Base-by-base conservation (phyloP, 495 filamentous ascomycete species). In the Xylaria cubensis region DNA sequence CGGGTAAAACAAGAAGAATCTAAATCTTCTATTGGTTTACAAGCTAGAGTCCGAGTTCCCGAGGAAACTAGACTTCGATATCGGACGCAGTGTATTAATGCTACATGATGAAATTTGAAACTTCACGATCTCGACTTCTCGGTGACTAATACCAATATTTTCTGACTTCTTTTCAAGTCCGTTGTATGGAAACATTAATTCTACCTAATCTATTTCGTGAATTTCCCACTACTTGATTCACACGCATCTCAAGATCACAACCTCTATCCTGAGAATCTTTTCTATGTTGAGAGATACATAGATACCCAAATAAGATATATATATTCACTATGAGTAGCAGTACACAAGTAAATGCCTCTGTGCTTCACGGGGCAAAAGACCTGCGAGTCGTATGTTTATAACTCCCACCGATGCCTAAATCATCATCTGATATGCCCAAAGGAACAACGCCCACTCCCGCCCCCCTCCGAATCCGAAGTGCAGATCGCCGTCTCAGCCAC, bases 361-460 rank as follows among this genome's bases (percentile, higher is more conserved):
- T 94, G 64, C 86, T 94, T 51, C 87, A 92, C 74, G 91, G 90
- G 34, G 87, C 90, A 50, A 88, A 88, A 75, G 91, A 93, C 64
- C 84, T 94, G 70, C 88, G 88, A 36, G 74, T 92, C 24, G 91
- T 92, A 88, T 74, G 86, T 41, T 42, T 1, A 70, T 15, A 56
- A 3, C n/a, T 24, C 10, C 17, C 34, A 10, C 12, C 8, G 8
- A 26, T 17, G 1, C 19, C 13, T 21, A 29, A 32, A 4, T n/a
- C 46, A 19, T 2, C 41, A 56, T 66, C 50, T 34, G 34, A 39
- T 12, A 21, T 63, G 17, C 4, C 17, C 68, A 67, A 70, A 89
- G 88, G 85, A 89, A 83, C 70, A 74, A n/a, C 80, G 88, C 44
- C 44, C 74, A 56, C 74, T 88, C 32, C 71, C 78, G 21, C 15